Base-by-base conservation (phyloP, 2,329 filamentous ascomycete species). In the Paracorniculantispora psalliotae region DNA sequence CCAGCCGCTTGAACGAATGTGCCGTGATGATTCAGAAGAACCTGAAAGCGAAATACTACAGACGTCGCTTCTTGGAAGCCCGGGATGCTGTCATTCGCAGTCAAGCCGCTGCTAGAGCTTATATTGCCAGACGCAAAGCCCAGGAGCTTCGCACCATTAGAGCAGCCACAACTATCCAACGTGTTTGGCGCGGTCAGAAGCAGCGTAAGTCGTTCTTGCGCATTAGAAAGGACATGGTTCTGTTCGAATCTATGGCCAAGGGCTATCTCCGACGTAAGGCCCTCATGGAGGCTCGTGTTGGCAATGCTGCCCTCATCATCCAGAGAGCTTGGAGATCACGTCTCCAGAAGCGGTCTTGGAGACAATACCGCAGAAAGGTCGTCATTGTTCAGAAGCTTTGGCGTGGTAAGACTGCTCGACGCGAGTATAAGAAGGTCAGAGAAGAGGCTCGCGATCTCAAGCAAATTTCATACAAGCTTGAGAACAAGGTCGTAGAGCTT, bases 11-110 rank as follows among this genome's bases (percentile, higher is more conserved):
- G 70, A 97, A 96, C 71, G 90, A 92, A 65, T 96, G 92, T 66
- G 94, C 94, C 13, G 90, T 96, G 67, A 90, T 99, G 86, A 99
- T 99, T 59, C 94, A 99, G 75, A 99, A 99, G 86, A 99, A 99
- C 70, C 78, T 99, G 59, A 89, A 87, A 64, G 92, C 91, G 72
- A 96, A 96, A 75, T 97, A 96, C 77, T 97, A 97, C 76, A 88
- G 94, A 60, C 89, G 89, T 67, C 90, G 89, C 68, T 99, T 96
- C 72, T 81, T 99, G 46, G 90, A 94, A 64, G 91, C 92, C 57
- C 86, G 93, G 52, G 83, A 89, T 60, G 86, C 92, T 21, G 88
- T 99, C 64, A 81, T 96, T 63, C 79, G 81, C 47, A 87, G 92
- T 63, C 94, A 99, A 75, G 84, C 93, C 49, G 80, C 88, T 59